A percentile compares a stretch with the other conserved stretches of the same genome.
phyloP scores from a whole-genome alignment of 257 asterid species.

The Gentiana straminea region DNA sequence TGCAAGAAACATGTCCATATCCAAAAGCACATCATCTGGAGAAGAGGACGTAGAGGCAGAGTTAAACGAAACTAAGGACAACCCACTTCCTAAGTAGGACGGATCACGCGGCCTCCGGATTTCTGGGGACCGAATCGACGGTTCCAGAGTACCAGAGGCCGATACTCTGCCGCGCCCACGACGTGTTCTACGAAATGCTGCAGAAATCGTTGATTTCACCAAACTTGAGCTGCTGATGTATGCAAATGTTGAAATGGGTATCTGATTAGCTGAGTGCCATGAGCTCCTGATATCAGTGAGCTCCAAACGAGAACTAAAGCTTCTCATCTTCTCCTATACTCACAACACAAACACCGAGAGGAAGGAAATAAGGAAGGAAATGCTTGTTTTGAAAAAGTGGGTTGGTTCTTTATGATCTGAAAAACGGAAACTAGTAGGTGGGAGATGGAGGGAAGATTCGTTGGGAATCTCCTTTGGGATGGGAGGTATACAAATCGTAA shows the following conservation, averaged over 20 bases:
- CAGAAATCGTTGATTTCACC: conserved; percentile 24
- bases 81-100: conserved; percentile 37
- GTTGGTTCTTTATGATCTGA: too few species aligned
- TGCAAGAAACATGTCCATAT: conserved; percentile 79
- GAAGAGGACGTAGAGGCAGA: conserved; percentile 42
- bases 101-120: conserved; percentile 61
- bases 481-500: conserved; percentile 22
- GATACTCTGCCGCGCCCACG: conserved; percentile 38
- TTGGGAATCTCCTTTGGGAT: conserved; percentile 39
- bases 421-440: conserved; percentile 9
- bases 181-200: conserved; percentile 64
- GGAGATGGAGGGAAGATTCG: conserved; percentile 47
- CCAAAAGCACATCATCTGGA: conserved; percentile 54
- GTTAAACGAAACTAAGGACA: conserved; percentile 33
- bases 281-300: conserved; percentile 64
- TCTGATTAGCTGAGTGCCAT: conserved; percentile 52
- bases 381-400: too few species aligned
- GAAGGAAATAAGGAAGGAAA: neutral
- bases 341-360: neutral
- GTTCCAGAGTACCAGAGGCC: conserved; percentile 34
- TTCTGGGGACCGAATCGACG: conserved; percentile 47
- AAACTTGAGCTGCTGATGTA: conserved; percentile 25
- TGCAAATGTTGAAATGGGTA: conserved; percentile 47
- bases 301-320: conserved; percentile 56
- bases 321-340: conserved; percentile 36